Base-by-base conservation (phyloP, 805 yeast species). In the Lipomyces kockii region DNA sequence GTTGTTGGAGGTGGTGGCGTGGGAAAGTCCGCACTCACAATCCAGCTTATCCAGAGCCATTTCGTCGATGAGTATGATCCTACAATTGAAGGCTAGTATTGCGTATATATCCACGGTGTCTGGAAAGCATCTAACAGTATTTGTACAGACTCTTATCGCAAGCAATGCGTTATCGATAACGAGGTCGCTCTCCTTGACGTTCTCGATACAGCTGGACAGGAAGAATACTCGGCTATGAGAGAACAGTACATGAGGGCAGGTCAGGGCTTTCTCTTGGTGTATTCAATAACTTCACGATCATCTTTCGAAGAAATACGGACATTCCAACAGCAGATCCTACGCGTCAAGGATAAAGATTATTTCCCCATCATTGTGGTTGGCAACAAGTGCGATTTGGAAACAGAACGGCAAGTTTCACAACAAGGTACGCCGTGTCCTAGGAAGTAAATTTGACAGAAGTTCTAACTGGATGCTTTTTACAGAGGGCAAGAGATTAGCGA, bases 1-100 rank as follows among this genome's bases (percentile, higher is more conserved):
- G 98, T 94, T 57, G 97, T 94, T 65, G 99, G 98, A 65, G 98
- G 98, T 52, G 98, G 98, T 77, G 98, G 97, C 80, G 99, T 95
- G 64, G 99, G 99, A 80, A 95, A 95, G 79, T 89, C 97, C 29
- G 98, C 99, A 5, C 82, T 95, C 71, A 95, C 99, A 34, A 95
- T 95, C 72, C 97, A 95, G 79, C 84, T 95, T 76, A 92, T 95
- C 64, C 98, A 94, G 78, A 87, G 92, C 46, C 97, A 93, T 75
- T 95, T 95, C 76, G 97, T 94, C 39, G 97, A 93, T 78, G 99
- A 95, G 78, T 95, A 95, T 76, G 99, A 95, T 80, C 99, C 99
- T 9, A 95, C 99, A 11, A 95, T 95, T 76, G 99, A 95, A 80
- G 73, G 73, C 65, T 49, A 17, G 69, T 27, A 2, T 43, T 43